A percentile compares a stretch with the other conserved stretches of the same genome.
Conservation (phyloP, 1,139 yeast species). For the Geotrichum carabidarum region DNA sequence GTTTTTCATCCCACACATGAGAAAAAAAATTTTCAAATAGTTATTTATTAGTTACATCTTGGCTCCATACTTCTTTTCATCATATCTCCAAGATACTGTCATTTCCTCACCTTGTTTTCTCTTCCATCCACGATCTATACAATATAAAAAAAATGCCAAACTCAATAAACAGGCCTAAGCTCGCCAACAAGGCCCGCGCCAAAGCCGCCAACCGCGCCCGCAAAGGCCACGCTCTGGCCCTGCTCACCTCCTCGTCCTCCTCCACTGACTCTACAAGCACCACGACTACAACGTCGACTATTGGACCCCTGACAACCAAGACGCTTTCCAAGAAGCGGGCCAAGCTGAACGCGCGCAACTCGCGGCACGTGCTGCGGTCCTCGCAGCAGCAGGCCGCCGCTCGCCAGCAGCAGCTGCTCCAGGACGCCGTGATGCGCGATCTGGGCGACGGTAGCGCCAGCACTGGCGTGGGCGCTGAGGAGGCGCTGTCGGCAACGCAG, state of each 20-base stretch:
- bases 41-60: too few species aligned
- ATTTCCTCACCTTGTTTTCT: too few species aligned
- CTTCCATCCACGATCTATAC: not conserved
- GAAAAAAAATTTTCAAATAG: too few species aligned
- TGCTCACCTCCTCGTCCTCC: not conserved
- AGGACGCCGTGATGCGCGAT: conserved; percentile 9
- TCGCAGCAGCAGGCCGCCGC: not conserved
- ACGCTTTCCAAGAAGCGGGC: conserved; percentile 17
- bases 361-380: conserved; percentile 5
- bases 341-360: conserved; percentile 10
- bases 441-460: not conserved
- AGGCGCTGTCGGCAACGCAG: conserved; percentile 10
- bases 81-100: too few species aligned
- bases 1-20: too few species aligned
- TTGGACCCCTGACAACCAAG: conserved; percentile 8
- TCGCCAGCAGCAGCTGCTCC: conserved; percentile 1
- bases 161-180: conserved; percentile 16
- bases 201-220: conserved; percentile 5
- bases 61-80: too few species aligned
- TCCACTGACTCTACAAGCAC: too few species aligned
- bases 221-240: too few species aligned
- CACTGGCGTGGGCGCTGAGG: not conserved
- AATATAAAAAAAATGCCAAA: conserved; percentile 9
- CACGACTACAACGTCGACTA: not conserved
- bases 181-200: conserved; percentile 6